Base-by-base conservation (phyloP, 371 early-diverging fungal species). In the Mortierella sp. region DNA sequence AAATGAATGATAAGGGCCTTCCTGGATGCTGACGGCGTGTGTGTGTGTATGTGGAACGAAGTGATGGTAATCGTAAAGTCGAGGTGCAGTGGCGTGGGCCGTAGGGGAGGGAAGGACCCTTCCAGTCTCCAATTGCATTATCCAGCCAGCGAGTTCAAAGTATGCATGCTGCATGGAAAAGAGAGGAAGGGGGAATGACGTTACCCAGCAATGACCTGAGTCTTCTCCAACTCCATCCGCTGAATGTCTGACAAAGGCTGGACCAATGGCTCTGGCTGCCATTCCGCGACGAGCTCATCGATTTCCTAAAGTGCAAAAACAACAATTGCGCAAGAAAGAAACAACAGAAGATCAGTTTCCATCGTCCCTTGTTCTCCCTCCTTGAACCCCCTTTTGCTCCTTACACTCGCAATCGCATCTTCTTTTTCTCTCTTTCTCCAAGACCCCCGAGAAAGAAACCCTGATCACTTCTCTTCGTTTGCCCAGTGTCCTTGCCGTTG, bases 211-310 rank as follows among this genome's bases (percentile, higher is more conserved):
- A 97, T 94, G 41, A 96, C 83, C 32, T 97, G 95, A 3, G 93
- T 89, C 88, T 94, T 95, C 35, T 96, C 97, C 46, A 98, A 90
- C 38, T 97, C 96, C 70, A 93, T 88, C 72, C 91, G 91, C 80
- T 97, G 95, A 77, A 91, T 90, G 18, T 93, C 93, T 27, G 94
- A 92, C 43, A 97, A 85, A 16, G 90, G 87, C 18, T 97, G 95
- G n/a, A 96, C 97, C 10, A 99, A 90, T 32, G 99, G 96, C 89
- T 99, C 98, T 5, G 99, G 99, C 76, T 95, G 94, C 99, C 99
- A 99, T 82, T 98, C 99, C 56, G 96, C 95, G 24, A 97, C 94
- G 29, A 99, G 93, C 77, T 98, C 98, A 88, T 99, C 96, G 68
- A 98, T 92, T 89, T 98, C 98, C 96, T 95, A 84, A 41, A 71